These are phyloP conservation scores for Lasiosphaeria ovina DNA, from an alignment of 495 filamentous ascomycete species.

Conservation along the genomic window DNA sequence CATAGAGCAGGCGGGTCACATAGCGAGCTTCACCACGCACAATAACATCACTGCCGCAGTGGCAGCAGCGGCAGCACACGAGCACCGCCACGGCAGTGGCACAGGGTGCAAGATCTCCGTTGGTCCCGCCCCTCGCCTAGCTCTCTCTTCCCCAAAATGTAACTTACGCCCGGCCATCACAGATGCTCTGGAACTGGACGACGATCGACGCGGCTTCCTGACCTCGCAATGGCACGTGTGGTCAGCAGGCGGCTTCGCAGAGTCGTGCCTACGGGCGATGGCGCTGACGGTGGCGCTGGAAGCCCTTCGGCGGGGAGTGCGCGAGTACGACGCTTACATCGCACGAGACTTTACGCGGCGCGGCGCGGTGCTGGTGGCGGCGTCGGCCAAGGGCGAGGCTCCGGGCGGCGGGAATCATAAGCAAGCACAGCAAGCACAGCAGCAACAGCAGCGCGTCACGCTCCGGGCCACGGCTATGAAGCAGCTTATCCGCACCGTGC, in stretches of 20 bases:
- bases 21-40: no score
- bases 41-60: background rate
- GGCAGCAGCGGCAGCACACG: background rate
- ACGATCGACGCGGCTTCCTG: conserved; percentile 52
- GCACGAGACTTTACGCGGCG: no score
- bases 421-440: no score
- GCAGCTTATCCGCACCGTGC: conserved; percentile 46
- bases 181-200: conserved; percentile 64
- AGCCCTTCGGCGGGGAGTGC: conserved; percentile 48
- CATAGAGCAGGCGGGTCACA: no score
- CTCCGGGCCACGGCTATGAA: conserved; percentile 48
- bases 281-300: conserved; percentile 54
- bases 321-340: conserved; percentile 54
- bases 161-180: background rate
- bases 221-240: conserved; percentile 47
- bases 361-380: no score
- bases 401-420: no score
- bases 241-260: conserved; percentile 50
- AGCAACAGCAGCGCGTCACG: no score
- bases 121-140: background rate
- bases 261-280: conserved; percentile 57
- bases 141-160: background rate
- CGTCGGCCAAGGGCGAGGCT: no score
- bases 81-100: background rate
- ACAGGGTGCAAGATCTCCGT: conserved; percentile 25